Evolutionary conservation across 495 filamentous ascomycete species (phyloP).

Genomic region (Filosporella fistucella): DNA sequence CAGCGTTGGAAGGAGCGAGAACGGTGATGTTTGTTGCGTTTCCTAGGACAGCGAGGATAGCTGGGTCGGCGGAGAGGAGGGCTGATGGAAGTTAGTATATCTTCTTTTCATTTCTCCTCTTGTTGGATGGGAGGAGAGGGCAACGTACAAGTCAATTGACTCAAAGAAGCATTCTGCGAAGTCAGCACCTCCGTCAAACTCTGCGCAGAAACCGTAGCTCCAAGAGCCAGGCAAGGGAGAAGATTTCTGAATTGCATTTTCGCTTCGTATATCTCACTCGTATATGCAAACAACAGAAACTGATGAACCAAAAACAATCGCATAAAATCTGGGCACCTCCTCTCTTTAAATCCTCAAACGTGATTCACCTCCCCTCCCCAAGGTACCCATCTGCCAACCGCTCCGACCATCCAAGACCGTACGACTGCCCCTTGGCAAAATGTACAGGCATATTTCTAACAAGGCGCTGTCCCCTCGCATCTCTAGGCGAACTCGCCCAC

Average conservation of each 20-base stretch:
- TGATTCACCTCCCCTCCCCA: no score
- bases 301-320: no score
- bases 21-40: slow-evolving; percentile 50
- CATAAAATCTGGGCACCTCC: no score
- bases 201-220: slow-evolving; percentile 26
- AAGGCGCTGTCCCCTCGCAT: no score
- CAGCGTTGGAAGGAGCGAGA: slow-evolving; percentile 58
- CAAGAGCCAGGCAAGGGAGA: not conserved
- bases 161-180: slow-evolving; percentile 33
- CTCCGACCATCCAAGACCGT: no score
- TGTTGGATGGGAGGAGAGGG: not conserved
- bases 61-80: slow-evolving; percentile 36
- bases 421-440: no score
- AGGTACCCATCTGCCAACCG: no score
- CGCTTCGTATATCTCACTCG: not conserved
- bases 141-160: slow-evolving; percentile 31
- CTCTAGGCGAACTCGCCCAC: no score
- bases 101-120: no score
- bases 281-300: no score
- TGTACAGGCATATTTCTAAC: no score
- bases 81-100: slow-evolving; percentile 9
- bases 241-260: slow-evolving; percentile 1
- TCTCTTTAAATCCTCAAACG: no score
- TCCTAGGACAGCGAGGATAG: slow-evolving; percentile 33
- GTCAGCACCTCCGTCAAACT: slow-evolving; percentile 32